Base-by-base conservation (phyloP, 2,329 filamentous ascomycete genomes). In the Penicillium sclerotiorum region DNA sequence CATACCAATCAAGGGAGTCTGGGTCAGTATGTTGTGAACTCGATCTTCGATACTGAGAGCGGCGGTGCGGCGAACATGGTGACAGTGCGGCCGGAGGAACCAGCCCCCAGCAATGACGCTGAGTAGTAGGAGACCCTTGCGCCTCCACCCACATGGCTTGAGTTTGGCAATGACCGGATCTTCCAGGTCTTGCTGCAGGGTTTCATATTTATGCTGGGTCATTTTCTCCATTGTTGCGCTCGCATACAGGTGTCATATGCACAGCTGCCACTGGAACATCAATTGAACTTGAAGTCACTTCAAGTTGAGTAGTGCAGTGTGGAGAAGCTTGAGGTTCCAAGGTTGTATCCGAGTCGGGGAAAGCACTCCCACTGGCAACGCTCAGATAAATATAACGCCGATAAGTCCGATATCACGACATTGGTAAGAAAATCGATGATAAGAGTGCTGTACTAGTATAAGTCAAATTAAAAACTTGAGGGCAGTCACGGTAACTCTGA, bases 1-100 rank as follows among this genome's bases (percentile, higher is more conserved):
- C 62, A 40, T 59, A 77, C 76, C 76, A 57, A 80, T 78, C 50
- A 80, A 64, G 28, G 78, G 78, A 5, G 76, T 79, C 17, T 70
- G 59, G 5, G 65, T 63, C 23, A 80, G 58, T 21, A 80, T 80
- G 30, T 61, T 63, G 12, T 71, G 64, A 8, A 77, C 77, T 49
- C 77, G 56, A 9, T 72, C 58, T 32, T 71, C 62, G 20, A 73
- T 63, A 13, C 56, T 67, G 20, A 20, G 25, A 38, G n/a, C n/a
- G n/a, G n/a, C n/a, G n/a, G 52, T 6, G 17, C 40, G 21, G 12
- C 41, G 46, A 8, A 41, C 41, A 32, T 42, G 44, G 23, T 46
- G 47, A 22, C 47, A 53, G 27, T 44, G 45, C 12, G 49, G 51
- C 42, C 46, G 23, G 1, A 58, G 23, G 23, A 61, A 43, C 59